These are phyloP conservation scores for Polyporus arcularius DNA, from an alignment of 768 basidiomycete genomes.

Conservation along the genomic window DNA sequence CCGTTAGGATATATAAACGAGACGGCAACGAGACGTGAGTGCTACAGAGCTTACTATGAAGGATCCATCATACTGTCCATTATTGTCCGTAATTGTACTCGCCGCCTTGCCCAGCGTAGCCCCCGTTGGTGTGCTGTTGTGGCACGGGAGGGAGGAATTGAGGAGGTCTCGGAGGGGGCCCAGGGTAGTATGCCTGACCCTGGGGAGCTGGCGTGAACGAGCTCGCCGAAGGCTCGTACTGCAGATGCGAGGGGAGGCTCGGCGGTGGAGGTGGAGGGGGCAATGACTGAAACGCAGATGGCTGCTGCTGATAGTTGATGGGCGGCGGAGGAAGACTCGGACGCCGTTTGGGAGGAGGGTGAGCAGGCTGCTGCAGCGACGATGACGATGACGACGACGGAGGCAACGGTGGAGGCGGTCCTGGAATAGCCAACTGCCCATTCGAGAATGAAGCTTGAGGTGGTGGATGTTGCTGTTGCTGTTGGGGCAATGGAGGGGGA, in stretches of 20 bases:
- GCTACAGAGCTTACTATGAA: slow-evolving; percentile 5
- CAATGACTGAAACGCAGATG: slow-evolving; percentile 20
- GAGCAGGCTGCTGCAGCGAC: slow-evolving; percentile 10
- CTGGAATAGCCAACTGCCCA: slow-evolving; percentile 14
- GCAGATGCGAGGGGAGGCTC: slow-evolving; percentile 18
- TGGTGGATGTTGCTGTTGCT: slow-evolving; percentile 9
- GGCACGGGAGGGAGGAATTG: slow-evolving; percentile 16
- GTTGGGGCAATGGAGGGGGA: slow-evolving; percentile 22
- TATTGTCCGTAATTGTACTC: slow-evolving; percentile 20
- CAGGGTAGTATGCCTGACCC: slow-evolving; percentile 28
- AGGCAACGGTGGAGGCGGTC: slow-evolving; percentile 32
- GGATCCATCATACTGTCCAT: neutral
- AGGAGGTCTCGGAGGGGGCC: slow-evolving; percentile 31
- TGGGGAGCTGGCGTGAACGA: slow-evolving; percentile 2
- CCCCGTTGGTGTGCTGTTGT: slow-evolving; percentile 17
- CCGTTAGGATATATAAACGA: slow-evolving; percentile 3
- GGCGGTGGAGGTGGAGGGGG: slow-evolving; percentile 28
- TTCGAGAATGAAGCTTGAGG: slow-evolving; percentile 22
- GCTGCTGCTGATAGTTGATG: slow-evolving; percentile 31
- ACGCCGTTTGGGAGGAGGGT: slow-evolving; percentile 34
- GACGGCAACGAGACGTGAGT: neutral
- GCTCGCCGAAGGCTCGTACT: slow-evolving; percentile 15
- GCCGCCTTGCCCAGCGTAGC: slow-evolving; percentile 14
- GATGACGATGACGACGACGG: slow-evolving; percentile 16
- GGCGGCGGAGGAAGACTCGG: slow-evolving; percentile 46